Evolutionary conservation across 2,329 filamentous ascomycete species (phyloP), one percentile per base, ranked within the genome.

Genomic region (Phialophora tarda): DNA sequence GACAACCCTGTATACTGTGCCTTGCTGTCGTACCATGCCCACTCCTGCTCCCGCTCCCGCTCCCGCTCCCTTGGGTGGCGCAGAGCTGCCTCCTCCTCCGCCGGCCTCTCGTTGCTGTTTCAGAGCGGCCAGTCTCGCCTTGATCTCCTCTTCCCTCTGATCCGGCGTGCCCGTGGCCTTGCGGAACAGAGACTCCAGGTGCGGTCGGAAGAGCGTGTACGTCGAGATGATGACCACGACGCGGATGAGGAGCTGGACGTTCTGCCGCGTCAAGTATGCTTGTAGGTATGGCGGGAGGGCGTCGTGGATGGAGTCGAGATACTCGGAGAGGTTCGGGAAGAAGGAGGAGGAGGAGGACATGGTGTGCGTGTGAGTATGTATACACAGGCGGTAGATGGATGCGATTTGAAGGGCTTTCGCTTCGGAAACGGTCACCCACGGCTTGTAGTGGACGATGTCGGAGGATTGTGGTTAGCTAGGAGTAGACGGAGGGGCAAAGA

Each of bases 171-270:
- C 67, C 14, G 61, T 65, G 17, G 64, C 34, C 38, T 68, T 67
- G 26, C 65, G 63, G 30, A 69, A 62, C 10, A 71, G 53, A 1
- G 23, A n/a, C 50, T 71, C 68, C 47, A 71, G 57, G 32, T 70
- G 69, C n/a, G 69, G 69, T 32, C 66, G 68, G 58, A 71, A 68
- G 26, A 71, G 68, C 32, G 69, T n/a, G 64, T 68, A 70, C 26
- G 65, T 69, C 14, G 55, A n/a, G 21, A 71, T 53, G 23, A 69
- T 62, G 30, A 71, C 64, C 24, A 70, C 48, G 32, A 65, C 14
- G 28, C 69, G 69, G 32, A 71, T 28, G 56, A 64, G 4, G 2
- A 41, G 21, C 48, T 70, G 66, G 8, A 70, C 50, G 62, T 68
- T 66, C 12, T 50, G 28, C 14, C 62, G 66, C n/a, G 68, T 66